Evolutionary conservation across 2,329 filamentous ascomycete genomes (phyloP).

Genomic region (Incumbomyces delicatus): DNA sequence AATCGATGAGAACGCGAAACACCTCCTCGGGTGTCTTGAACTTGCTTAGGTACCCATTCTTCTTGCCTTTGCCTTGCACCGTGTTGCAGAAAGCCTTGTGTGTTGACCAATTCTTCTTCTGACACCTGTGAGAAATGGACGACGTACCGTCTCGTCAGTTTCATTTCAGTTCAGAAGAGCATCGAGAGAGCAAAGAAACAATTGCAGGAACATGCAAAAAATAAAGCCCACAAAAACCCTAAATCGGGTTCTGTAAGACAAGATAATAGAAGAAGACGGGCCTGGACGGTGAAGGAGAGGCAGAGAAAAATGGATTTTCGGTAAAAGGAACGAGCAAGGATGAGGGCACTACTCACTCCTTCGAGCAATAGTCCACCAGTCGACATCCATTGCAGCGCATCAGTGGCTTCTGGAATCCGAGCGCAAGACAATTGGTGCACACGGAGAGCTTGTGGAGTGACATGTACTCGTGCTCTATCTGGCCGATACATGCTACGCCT

Average conservation of each 20-base stretch:
- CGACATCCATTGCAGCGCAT: constrained; percentile 18
- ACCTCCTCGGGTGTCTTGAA: constrained; percentile 18
- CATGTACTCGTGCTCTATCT: constrained; percentile 21
- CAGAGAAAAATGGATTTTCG: too few relatives aligned
- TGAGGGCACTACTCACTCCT: constrained; percentile 7
- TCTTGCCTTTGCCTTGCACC: constrained; percentile 18
- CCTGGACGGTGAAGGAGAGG: too few relatives aligned
- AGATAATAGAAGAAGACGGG: too few relatives aligned
- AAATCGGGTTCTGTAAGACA: too few relatives aligned
- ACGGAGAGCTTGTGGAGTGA: constrained; percentile 18
- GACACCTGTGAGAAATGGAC: too few relatives aligned
- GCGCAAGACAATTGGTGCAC: constrained; percentile 17
- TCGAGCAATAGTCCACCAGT: constrained; percentile 20
- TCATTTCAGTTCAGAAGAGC: too few relatives aligned
- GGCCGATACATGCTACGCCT: constrained; percentile 7
- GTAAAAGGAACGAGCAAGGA: too few relatives aligned
- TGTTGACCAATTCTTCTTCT: constrained; percentile 22
- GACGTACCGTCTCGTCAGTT: too few relatives aligned
- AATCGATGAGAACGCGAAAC: constrained; percentile 22
- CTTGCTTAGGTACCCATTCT: constrained; percentile 19
- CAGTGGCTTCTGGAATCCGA: constrained; percentile 20
- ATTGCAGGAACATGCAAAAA: too few relatives aligned
- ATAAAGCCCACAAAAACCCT: too few relatives aligned
- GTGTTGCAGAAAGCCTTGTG: constrained; percentile 21
- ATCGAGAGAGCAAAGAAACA: too few relatives aligned